phyloP scores from a whole-genome alignment of 2,329 filamentous ascomycete species.

The Ophiostoma novo-ulmi region DNA sequence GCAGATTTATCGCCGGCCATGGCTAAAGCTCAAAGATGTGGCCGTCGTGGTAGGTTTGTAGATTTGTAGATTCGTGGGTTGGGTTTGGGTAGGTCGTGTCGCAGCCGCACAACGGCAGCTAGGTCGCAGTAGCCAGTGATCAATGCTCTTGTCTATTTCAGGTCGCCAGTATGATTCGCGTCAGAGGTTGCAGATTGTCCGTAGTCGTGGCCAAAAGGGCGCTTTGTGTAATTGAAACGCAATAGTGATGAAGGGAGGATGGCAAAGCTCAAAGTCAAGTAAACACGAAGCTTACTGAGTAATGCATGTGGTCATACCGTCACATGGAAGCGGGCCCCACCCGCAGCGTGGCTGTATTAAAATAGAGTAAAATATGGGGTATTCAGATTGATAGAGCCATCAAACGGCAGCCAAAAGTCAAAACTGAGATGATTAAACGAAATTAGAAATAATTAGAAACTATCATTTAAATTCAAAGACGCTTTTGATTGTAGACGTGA shows the following conservation, averaged over 20 bases:
- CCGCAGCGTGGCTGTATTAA: slow-evolving; percentile 6
- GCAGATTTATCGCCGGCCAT: neutral
- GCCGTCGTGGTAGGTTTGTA: neutral
- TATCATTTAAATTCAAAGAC: neutral
- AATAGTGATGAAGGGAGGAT: too few species aligned
- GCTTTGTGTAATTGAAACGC: neutral
- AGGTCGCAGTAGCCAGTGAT: too few species aligned
- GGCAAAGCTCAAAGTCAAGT: neutral
- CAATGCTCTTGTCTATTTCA: too few species aligned
- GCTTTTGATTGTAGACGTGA: neutral
- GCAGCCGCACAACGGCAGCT: too few species aligned
- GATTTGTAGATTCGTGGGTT: too few species aligned
- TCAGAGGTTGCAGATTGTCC: too few species aligned
- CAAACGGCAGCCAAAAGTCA: neutral
- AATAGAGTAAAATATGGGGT: neutral
- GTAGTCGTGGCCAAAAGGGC: too few species aligned
- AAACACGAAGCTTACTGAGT: neutral
- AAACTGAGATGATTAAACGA: neutral
- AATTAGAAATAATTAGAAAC: too few species aligned
- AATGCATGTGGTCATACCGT: neutral
- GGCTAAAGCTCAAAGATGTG: neutral
- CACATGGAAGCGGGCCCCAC: slow-evolving; percentile 3
- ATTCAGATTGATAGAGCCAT: neutral
- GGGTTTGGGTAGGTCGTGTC: too few species aligned
- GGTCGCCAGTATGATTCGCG: too few species aligned